phyloP scores from a whole-genome alignment of 306 rosid species.

The Dalbergia oliveri region DNA sequence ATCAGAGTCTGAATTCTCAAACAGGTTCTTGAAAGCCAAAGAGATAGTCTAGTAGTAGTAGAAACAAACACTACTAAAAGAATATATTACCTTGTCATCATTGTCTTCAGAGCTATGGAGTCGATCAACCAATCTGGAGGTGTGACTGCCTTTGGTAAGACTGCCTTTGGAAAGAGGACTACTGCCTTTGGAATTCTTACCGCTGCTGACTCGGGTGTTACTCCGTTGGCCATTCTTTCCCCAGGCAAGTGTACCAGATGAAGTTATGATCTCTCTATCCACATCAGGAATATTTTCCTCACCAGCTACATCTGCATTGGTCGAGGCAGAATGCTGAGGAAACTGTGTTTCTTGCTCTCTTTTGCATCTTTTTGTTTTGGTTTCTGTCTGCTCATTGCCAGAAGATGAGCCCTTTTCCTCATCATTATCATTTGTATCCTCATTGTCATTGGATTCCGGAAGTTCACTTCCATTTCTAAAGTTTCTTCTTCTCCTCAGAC shows the following conservation, averaged over 20 bases:
- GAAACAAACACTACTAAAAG: constrained; percentile 36
- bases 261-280: constrained; percentile 56
- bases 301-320: constrained; percentile 61
- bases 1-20: constrained; percentile 30
- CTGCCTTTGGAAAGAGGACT: constrained; percentile 45
- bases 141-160: constrained; percentile 56
- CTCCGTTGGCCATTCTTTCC: constrained; percentile 77
- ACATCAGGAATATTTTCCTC: constrained; percentile 66
- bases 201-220: constrained; percentile 65
- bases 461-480: constrained; percentile 54
- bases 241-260: constrained; percentile 73
- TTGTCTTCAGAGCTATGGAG: constrained; percentile 55
- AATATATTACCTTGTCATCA: constrained; percentile 60
- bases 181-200: constrained; percentile 58
- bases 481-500: constrained; percentile 62
- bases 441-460: constrained; percentile 65
- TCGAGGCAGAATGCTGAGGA: constrained; percentile 61
- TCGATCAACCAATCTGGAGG: constrained; percentile 65
- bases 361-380: constrained; percentile 57
- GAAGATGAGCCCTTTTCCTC: constrained; percentile 68
- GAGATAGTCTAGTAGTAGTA: constrained; percentile 18
- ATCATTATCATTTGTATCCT: constrained; percentile 66
- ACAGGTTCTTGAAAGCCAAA: constrained; percentile 39
- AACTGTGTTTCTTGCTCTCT: constrained; percentile 63
- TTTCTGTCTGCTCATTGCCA: constrained; percentile 67